Base-by-base conservation (phyloP, 2,329 filamentous ascomycete genomes). In the Talaromyces sp. region DNA sequence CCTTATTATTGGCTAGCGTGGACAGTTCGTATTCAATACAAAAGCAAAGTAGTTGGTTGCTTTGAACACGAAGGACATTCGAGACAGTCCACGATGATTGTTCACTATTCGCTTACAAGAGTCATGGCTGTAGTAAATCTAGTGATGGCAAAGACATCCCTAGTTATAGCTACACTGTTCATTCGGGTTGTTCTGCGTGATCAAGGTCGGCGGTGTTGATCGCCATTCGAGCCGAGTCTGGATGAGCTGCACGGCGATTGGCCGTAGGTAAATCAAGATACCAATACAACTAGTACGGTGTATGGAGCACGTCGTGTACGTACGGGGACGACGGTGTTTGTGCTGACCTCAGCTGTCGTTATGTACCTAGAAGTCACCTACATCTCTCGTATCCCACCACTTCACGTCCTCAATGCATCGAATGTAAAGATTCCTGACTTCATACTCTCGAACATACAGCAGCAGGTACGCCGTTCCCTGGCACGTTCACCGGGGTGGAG, bases 391-490 rank as follows among this genome's bases (percentile, higher is more conserved):
- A 35, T 35, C 13, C 10, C 4, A 22, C 31, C 49, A 24, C 22
- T 11, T 31, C 27, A 31, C 5, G 27, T 31, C 5, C 7, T 31
- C 19, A 22, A 47, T 22, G 43, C 43, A 47, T 27, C 22, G n/a
- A 45, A 22, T 49, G 45, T 49, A 7, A 13, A 16, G 19, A 35
- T 24, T 19, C 19, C 27, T 54, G 27, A 54, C 16, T 35, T 54
- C 24, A 35, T 22, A 33, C 49, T 33, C 24, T 10, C 45, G 22
- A 16, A 49, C 22, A 49, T 50, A 47, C 22, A 47, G 37, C 49
- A 66, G 64, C 64, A 66, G 64, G 64, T 63, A 64, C 64, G 60
- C 54, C 61, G 60, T 57, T 65, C 63, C 19, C 43, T 62, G 57
- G 57, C 63, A 41, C 49, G 63, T 65, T 56, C 56, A 56, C 63